Base-by-base conservation (phyloP, 768 basidiomycete species). In the Thelephora aurantiotincta region DNA sequence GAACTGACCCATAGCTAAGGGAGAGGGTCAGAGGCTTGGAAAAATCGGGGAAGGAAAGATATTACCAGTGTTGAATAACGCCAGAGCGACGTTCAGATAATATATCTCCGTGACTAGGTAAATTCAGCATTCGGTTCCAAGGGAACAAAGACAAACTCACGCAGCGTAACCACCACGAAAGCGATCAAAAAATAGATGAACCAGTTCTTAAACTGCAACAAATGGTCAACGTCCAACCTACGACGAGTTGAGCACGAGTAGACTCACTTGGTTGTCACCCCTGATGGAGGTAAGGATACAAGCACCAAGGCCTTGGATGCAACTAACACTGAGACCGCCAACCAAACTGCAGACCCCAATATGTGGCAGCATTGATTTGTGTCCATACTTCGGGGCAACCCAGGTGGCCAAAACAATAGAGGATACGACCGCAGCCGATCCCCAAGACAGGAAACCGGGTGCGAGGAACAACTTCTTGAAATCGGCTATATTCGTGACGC, bases 261-360 rank as follows among this genome's bases (percentile, higher is more conserved):
- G 14, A 2, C 3, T 14, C 9, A 49, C n/a, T 44, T 18, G 48
- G 48, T 55, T 47, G 44, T 82, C 67, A 13, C 83, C 83, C 60
- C 71, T 61, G 7, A 73, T 77, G 37, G 78, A 74, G 36, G 82
- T 78, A 23, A 97, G 78, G 55, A 96, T 93, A 36, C 87, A 80
- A 26, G 87, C 73, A 42, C 93, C 90, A 22, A 94, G 72, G 38
- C 93, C 92, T 44, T 88, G 89, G 11, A 90, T 92, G 48, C 91
- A 91, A 55, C 83, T 86, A 51, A 91, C 88, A 49, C 82, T 85
- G 35, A 91, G 78, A 0, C 93, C 93, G 12, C 93, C 93, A 57
- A 97, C 94, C 69, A 94, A 80, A 52, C 82, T 86, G 62, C 93
- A 97, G 35, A 96, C 85, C n/a, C 71, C 68, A 50, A 93, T 91